These are phyloP conservation scores for Citrullus amarus DNA, from an alignment of 306 rosid species.

Conservation along the genomic window DNA sequence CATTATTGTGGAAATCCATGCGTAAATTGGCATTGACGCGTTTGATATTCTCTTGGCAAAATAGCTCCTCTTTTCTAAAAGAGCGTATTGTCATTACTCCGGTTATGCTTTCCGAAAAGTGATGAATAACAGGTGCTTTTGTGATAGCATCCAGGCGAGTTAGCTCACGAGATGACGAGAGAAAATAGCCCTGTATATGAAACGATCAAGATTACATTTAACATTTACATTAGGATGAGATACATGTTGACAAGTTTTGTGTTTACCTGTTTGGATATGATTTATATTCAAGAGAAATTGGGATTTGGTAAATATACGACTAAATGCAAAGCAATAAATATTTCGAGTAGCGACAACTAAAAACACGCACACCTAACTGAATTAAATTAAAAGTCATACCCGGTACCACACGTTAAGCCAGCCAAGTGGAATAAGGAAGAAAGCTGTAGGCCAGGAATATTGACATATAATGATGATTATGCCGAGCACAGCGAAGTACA, in stretches of 20 bases:
- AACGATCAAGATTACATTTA: not conserved
- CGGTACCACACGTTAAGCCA: slow-evolving; percentile 95
- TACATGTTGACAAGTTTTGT: not conserved
- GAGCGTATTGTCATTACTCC: slow-evolving; percentile 89
- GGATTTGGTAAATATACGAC: not conserved
- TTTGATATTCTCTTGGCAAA: slow-evolving; percentile 44
- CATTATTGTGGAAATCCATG: slow-evolving; percentile 86
- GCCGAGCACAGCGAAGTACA: slow-evolving; percentile 67
- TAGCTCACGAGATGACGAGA: slow-evolving; percentile 77
- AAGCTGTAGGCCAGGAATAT: slow-evolving; percentile 82
- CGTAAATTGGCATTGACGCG: slow-evolving; percentile 68
- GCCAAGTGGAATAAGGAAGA: slow-evolving; percentile 70
- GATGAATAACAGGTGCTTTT: slow-evolving; percentile 90
- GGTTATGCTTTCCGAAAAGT: slow-evolving; percentile 87
- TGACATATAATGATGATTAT: slow-evolving; percentile 61
- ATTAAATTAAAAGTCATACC: slow-evolving; percentile 34
- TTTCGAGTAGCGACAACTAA: not conserved
- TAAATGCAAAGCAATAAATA: not conserved
- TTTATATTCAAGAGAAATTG: not conserved
- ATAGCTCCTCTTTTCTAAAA: slow-evolving; percentile 41
- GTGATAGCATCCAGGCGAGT: slow-evolving; percentile 87
- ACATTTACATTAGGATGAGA: not conserved
- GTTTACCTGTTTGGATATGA: not conserved
- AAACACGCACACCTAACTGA: not conserved
- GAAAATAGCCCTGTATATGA: slow-evolving; percentile 58